These are phyloP conservation scores for Fremontodendron californicum DNA, from an alignment of 345 rosid species.

Conservation along the genomic window DNA sequence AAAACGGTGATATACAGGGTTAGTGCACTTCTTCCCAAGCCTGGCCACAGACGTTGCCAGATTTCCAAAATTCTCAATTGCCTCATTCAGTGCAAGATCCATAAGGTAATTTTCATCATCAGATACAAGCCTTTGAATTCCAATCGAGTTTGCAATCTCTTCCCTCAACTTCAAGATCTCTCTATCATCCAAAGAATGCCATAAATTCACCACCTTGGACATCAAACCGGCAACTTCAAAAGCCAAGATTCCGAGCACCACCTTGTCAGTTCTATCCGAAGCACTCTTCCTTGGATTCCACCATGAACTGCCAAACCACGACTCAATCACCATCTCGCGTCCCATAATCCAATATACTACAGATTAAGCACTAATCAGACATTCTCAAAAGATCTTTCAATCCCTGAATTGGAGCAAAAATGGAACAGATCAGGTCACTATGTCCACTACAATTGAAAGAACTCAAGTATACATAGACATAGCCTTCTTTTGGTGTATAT, in stretches of 20 bases:
- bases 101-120: conserved; percentile 43
- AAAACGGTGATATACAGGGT: conserved; percentile 40
- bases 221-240: conserved; percentile 55
- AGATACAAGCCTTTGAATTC: conserved; percentile 46
- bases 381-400: conserved; percentile 5
- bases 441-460: not conserved
- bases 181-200: conserved; percentile 46
- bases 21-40: conserved; percentile 46
- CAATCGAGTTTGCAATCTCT: conserved; percentile 41
- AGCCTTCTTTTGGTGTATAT: not conserved
- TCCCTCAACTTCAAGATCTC: conserved; percentile 42
- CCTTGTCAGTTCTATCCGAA: conserved; percentile 33
- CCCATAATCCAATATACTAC: conserved; percentile 24
- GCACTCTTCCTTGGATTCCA: conserved; percentile 35
- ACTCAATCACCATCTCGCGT: conserved; percentile 41
- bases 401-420: conserved; percentile 20
- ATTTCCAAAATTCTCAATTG: conserved; percentile 42
- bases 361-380: conserved; percentile 11
- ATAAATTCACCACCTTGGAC: conserved; percentile 48
- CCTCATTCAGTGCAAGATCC: conserved; percentile 58
- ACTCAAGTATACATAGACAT: not conserved
- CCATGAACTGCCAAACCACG: conserved; percentile 50
- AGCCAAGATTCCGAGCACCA: conserved; percentile 50
- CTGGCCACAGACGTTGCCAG: conserved; percentile 43
- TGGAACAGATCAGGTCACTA: conserved; percentile 1